Evolutionary conservation across 305 asterid genomes (phyloP).

Genomic region (Solanum hybrid): DNA sequence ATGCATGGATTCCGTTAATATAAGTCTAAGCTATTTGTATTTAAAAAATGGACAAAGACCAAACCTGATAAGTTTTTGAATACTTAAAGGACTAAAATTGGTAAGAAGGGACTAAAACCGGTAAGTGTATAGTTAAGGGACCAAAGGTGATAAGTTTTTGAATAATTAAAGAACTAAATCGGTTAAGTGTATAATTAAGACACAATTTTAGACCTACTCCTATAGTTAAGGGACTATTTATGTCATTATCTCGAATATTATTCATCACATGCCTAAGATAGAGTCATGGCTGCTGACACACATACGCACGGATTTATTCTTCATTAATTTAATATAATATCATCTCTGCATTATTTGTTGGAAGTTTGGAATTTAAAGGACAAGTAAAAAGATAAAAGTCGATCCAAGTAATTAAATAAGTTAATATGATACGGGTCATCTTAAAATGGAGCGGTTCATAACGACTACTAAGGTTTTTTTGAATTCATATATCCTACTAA

Average conservation of each 20-base stretch:
- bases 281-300: not conserved
- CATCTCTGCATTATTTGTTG: not conserved
- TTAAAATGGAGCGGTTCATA: not conserved
- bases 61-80: no score
- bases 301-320: not conserved
- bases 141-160: no score
- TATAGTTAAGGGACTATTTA: no score
- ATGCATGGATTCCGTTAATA: no score
- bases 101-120: no score
- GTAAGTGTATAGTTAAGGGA: no score
- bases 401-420: not conserved
- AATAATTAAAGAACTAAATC: no score
- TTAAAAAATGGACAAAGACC: no score
- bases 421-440: not conserved
- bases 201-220: no score
- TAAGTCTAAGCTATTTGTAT: no score
- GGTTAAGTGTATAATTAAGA: no score
- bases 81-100: no score
- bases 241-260: not conserved
- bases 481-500: not conserved
- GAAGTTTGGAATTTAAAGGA: not conserved
- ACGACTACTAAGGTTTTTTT: not conserved
- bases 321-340: not conserved
- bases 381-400: not conserved
- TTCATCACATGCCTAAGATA: not conserved